A percentile compares a stretch with the other conserved stretches of the same genome.
Evolutionary conservation across 177 flowering plant genomes (phyloP).

Genomic region (Vitis hybrid): DNA sequence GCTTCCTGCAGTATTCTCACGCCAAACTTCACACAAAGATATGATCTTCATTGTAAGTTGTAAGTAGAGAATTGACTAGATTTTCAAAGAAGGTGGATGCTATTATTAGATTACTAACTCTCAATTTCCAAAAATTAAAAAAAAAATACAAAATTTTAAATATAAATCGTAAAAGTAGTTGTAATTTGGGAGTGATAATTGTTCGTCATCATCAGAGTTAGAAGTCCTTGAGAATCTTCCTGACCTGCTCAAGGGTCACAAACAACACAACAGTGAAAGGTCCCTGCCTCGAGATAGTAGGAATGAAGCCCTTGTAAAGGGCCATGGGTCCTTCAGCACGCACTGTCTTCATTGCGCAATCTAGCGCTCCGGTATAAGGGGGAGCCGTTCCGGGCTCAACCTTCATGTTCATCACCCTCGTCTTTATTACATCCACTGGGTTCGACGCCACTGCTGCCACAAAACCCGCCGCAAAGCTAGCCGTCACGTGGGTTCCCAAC

Average conservation of each 20-base stretch:
- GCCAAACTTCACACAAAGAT: too few species aligned
- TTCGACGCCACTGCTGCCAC: conserved; percentile 49
- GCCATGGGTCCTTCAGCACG: conserved; percentile 37
- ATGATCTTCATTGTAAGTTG: too few species aligned
- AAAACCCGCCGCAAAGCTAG: conserved; percentile 45
- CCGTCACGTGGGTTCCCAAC: conserved; percentile 41
- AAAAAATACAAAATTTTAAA: not conserved
- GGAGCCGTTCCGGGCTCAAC: conserved; percentile 33
- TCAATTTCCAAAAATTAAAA: not conserved
- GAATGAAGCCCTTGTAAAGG: conserved; percentile 43
- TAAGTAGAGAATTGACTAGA: too few species aligned
- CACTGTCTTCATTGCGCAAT: conserved; percentile 42
- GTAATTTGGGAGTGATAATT: not conserved
- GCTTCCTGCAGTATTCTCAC: too few species aligned
- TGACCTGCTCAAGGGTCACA: conserved; percentile 41
- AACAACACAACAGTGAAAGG: conserved; percentile 48
- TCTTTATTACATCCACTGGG: conserved; percentile 49
- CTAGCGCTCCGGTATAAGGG: conserved; percentile 38
- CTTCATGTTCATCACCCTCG: conserved; percentile 48
- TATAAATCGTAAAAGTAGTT: not conserved
- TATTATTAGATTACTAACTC: too few species aligned
- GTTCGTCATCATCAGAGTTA: conserved; percentile 23
- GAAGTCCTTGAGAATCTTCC: conserved; percentile 37
- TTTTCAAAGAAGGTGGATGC: too few species aligned
- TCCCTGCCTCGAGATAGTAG: conserved; percentile 40